Evolutionary conservation across 2,329 filamentous ascomycete species (phyloP).

Genomic region (Metarhizium robertsii): DNA sequence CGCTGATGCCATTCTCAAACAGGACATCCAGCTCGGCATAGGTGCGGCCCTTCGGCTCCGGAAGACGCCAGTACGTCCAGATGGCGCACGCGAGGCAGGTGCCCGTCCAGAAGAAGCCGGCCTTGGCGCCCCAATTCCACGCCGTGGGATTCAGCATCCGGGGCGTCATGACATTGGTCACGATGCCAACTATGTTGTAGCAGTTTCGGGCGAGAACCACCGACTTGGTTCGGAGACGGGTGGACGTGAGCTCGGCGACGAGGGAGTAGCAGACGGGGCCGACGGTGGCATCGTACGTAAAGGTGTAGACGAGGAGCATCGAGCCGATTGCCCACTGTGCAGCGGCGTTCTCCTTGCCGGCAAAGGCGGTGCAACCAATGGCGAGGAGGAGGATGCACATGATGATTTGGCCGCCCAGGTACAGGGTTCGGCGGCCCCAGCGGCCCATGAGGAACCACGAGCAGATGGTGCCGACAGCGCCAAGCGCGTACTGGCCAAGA

Average conservation of each 20-base stretch:
- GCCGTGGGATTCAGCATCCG: conserved; percentile 37
- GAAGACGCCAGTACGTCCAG: conserved; percentile 44
- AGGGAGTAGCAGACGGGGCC: conserved; percentile 70
- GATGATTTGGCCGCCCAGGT: conserved; percentile 37
- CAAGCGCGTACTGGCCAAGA: conserved; percentile 33
- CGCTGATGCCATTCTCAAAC: conserved; percentile 35
- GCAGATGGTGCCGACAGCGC: conserved; percentile 32
- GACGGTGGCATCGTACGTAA: conserved; percentile 30
- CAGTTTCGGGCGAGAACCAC: conserved; percentile 34
- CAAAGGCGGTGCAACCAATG: conserved; percentile 46
- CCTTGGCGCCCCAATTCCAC: conserved; percentile 39
- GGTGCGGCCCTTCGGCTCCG: conserved; percentile 44
- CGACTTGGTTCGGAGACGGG: conserved; percentile 35
- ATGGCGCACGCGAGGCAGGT: conserved; percentile 34
- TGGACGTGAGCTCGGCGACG: conserved; percentile 46
- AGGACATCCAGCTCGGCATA: conserved; percentile 47
- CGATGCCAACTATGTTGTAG: conserved; percentile 40
- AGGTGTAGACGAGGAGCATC: conserved; percentile 33
- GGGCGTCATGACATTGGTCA: conserved; percentile 36
- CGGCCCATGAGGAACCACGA: conserved; percentile 35
- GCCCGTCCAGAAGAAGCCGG: conserved; percentile 35
- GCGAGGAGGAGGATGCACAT: conserved; percentile 32
- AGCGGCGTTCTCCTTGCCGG: conserved; percentile 32
- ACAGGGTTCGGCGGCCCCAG: conserved; percentile 36
- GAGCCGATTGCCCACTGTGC: conserved; percentile 39